Evolutionary conservation across 208 protist species (phyloP).

Genomic region (Acanthamoeba healyi): DNA sequence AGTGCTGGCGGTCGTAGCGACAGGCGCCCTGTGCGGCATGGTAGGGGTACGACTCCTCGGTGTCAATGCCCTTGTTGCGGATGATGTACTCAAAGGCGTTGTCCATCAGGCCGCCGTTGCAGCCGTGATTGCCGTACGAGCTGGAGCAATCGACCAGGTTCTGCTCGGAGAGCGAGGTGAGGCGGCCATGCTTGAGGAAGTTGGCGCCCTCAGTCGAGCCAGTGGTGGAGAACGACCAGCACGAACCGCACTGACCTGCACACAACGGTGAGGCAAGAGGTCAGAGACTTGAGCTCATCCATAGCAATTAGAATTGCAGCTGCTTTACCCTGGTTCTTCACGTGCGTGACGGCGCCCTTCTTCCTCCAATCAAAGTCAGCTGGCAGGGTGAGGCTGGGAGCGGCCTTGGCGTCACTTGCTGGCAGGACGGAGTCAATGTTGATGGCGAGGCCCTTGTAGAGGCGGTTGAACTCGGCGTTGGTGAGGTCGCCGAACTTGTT

Average conservation of each 20-base stretch:
- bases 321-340: slow-evolving; percentile 98
- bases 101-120: slow-evolving; percentile 94
- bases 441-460: neutral
- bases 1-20: slow-evolving; percentile 74
- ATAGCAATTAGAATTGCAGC: slow-evolving; percentile 86
- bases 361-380: slow-evolving; percentile 91
- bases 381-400: slow-evolving; percentile 95
- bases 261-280: neutral
- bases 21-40: slow-evolving; percentile 89
- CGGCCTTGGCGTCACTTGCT: slow-evolving; percentile 5
- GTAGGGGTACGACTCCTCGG: slow-evolving; percentile 94
- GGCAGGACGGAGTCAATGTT: neutral
- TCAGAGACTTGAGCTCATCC: no score
- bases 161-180: slow-evolving; percentile 69
- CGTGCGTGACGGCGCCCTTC: slow-evolving; percentile 92
- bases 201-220: slow-evolving; percentile 94
- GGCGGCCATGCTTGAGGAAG: slow-evolving; percentile 69
- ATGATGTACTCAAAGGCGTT: slow-evolving; percentile 92
- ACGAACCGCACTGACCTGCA: slow-evolving; percentile 95
- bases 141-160: slow-evolving; percentile 88
- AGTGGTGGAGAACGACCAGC: slow-evolving; percentile 97
- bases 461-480: slow-evolving; percentile 66
- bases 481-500: slow-evolving; percentile 82
- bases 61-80: slow-evolving; percentile 87
- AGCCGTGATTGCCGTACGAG: slow-evolving; percentile 89